Evolutionary conservation across 2,329 filamentous ascomycete species (phyloP).

Genomic region (Calonectria pauciramosa): DNA sequence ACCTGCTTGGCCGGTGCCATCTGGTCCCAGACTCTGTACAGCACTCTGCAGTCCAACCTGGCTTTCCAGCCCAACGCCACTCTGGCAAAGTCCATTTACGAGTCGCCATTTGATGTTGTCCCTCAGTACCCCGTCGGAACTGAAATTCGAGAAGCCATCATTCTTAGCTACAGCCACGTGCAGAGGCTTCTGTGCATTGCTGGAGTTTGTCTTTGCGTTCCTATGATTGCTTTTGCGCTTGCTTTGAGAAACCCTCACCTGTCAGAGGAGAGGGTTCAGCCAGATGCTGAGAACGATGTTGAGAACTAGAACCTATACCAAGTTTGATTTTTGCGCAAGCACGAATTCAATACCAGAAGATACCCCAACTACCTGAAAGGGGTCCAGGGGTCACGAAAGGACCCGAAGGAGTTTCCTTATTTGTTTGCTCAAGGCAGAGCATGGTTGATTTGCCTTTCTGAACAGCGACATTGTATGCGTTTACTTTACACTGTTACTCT

Average conservation of each 20-base stretch:
- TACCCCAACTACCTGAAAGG: not conserved
- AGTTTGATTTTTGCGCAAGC: not conserved
- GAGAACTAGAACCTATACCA: not conserved
- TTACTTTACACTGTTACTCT: not conserved
- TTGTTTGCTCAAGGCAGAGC: not conserved
- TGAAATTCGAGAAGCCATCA: conserved; percentile 58
- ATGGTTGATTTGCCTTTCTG: not conserved
- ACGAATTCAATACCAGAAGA: not conserved
- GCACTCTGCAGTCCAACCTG: conserved; percentile 48
- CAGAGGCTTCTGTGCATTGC: conserved; percentile 61
- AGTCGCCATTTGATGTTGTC: conserved; percentile 52
- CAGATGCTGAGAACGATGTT: conserved; percentile 33
- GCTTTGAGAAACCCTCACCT: conserved; percentile 59
- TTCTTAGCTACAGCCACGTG: conserved; percentile 59
- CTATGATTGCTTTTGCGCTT: conserved; percentile 61
- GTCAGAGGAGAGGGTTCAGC: conserved; percentile 51
- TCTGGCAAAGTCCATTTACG: conserved; percentile 53
- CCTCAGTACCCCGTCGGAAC: conserved; percentile 57
- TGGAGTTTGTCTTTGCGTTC: conserved; percentile 61
- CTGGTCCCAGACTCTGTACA: conserved; percentile 57
- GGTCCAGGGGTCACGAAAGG: not conserved
- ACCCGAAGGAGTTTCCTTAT: not conserved
- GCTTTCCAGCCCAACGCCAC: conserved; percentile 52
- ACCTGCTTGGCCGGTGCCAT: conserved; percentile 57
- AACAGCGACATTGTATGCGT: not conserved